These are phyloP conservation scores for Sclerotinia glacialis DNA, from an alignment of 2,329 filamentous ascomycete genomes.

Conservation along the genomic window DNA sequence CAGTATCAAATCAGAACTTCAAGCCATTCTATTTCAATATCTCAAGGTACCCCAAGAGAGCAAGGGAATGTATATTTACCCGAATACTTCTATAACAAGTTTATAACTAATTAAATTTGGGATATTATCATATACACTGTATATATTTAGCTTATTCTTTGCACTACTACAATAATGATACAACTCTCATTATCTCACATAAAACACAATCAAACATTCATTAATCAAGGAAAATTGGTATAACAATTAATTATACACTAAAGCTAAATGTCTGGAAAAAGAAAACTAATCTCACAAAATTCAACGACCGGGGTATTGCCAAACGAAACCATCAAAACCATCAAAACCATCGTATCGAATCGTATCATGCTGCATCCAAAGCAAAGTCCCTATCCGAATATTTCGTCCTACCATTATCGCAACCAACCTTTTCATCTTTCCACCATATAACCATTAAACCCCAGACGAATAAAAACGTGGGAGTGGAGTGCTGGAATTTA, in stretches of 20 bases:
- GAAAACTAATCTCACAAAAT: background rate
- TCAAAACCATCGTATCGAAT: background rate
- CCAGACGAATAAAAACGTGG: background rate
- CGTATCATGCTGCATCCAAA: background rate
- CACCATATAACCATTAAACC: background rate
- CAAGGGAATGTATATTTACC: no score
- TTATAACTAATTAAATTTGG: no score
- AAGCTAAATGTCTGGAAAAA: background rate
- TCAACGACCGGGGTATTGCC: constrained; percentile 11
- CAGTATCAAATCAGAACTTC: no score
- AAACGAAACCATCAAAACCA: constrained; percentile 13
- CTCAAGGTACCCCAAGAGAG: no score
- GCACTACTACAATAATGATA: no score
- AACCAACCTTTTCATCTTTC: background rate
- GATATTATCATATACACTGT: no score
- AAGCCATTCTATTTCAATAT: no score
- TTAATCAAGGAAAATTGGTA: background rate
- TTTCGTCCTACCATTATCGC: background rate
- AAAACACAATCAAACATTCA: background rate
- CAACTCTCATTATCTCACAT: no score
- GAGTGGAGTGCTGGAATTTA: background rate
- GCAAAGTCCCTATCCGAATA: background rate
- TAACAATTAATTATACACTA: background rate
- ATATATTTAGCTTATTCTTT: no score
- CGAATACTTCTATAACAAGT: no score